A percentile compares a stretch with the other conserved stretches of the same genome.
These are phyloP conservation scores for Pseudogymnoascus pannorum DNA, from an alignment of 2,329 filamentous ascomycete genomes.

Conservation along the genomic window DNA sequence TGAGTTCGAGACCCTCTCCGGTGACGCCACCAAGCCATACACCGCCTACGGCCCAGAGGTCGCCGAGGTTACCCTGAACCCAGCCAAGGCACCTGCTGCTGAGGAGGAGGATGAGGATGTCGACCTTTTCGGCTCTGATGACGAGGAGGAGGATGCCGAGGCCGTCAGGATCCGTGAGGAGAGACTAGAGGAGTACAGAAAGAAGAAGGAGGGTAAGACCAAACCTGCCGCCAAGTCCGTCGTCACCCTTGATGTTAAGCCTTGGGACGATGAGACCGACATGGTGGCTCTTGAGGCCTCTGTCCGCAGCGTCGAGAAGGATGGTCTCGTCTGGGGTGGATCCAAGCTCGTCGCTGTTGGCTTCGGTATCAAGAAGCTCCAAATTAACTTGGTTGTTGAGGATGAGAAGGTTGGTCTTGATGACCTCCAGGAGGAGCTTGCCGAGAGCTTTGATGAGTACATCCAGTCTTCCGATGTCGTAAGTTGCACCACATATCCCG, in stretches of 20 bases:
- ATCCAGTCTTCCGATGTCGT: slow-evolving; percentile 90
- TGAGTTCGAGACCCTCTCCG: slow-evolving; percentile 84
- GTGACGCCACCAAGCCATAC: slow-evolving; percentile 83
- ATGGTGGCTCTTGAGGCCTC: slow-evolving; percentile 73
- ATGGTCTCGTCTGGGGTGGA: slow-evolving; percentile 92
- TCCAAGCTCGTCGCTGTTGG: slow-evolving; percentile 85
- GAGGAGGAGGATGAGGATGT: slow-evolving; percentile 76
- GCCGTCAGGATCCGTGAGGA: slow-evolving; percentile 77
- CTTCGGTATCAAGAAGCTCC: slow-evolving; percentile 98
- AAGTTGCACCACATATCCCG: slow-evolving; percentile 27
- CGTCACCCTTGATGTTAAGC: slow-evolving; percentile 94
- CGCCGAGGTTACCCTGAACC: slow-evolving; percentile 70
- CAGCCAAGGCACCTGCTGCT: slow-evolving; percentile 70
- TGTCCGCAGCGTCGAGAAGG: slow-evolving; percentile 79
- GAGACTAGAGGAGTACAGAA: slow-evolving; percentile 85
- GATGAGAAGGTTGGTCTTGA: slow-evolving; percentile 89
- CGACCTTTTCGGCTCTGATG: slow-evolving; percentile 88
- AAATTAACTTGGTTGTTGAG: slow-evolving; percentile 96
- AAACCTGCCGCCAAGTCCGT: slow-evolving; percentile 95
- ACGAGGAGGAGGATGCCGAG: slow-evolving; percentile 90
- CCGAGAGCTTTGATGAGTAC: slow-evolving; percentile 75
- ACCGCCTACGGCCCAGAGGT: slow-evolving; percentile 86
- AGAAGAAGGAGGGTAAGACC: slow-evolving; percentile 91
- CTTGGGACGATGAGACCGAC: slow-evolving; percentile 97
- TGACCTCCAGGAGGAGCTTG: slow-evolving; percentile 82